Evolutionary conservation across 768 basidiomycete species (phyloP), one percentile per base, ranked within the genome.

Genomic region (Asterophora parasitica): DNA sequence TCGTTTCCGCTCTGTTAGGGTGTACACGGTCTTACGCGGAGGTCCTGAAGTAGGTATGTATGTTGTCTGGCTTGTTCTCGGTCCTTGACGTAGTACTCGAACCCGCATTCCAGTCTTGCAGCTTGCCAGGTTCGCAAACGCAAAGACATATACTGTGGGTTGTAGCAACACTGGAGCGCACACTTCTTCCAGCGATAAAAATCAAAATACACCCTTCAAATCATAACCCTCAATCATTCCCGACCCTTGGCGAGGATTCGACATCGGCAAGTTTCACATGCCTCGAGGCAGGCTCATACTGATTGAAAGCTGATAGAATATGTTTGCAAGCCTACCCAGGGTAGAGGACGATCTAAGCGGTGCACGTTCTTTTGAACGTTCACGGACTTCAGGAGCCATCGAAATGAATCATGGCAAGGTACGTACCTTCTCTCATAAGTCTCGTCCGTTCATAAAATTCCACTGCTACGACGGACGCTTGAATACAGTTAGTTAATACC

Each of bases 141-240:
- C 23, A 23, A 23, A 23, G 23, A 23, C 23, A 3, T 23, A 23
- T 23, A 3, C 3, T 23, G 23, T 23, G 23, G 23, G 23, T 23
- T 3, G n/a, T n/a, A 23, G 23, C 23, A 6, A 23, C 23, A 23
- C 3, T n/a, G n/a, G n/a, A n/a, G n/a, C n/a, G n/a, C n/a, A n/a
- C n/a, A n/a, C n/a, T n/a, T n/a, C n/a, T n/a, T n/a, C n/a, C 23
- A 31, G n/a, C 9, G 16, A 17, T 31, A 15, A 30, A 19, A 31
- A 10, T 43, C 15, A 15, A 17, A 31, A 30, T 28, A 15, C 16
- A 4, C 11, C 4, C 41, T 1, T 42, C 7, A 15, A 17, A 23
- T 46, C 35, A 20, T 4, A 35, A 27, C 45, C 45, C 45, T 37
- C 45, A n/a, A 46, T 46, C 36, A 46, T 38, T 46, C 33, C 35